A percentile compares a stretch with the other conserved stretches of the same genome.
Evolutionary conservation across 306 rosid species (phyloP).

Genomic region (Cicer arietinum): DNA sequence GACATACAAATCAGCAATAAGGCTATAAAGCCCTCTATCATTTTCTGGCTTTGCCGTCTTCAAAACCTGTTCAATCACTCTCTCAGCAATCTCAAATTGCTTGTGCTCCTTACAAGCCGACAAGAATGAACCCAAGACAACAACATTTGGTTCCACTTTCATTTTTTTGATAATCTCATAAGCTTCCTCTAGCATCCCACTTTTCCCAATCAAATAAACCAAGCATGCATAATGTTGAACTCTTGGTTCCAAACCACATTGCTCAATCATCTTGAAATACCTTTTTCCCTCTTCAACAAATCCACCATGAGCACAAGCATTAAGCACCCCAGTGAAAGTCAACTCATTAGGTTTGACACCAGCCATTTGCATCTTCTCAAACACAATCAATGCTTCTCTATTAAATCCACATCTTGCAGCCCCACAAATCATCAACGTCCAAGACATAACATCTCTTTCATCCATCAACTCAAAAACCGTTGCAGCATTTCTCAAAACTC

Average conservation of each 20-base stretch:
- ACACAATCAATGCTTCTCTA: slow-evolving; percentile 52
- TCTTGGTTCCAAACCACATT: slow-evolving; percentile 52
- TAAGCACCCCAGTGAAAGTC: slow-evolving; percentile 70
- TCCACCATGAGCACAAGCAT: slow-evolving; percentile 63
- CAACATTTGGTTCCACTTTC: slow-evolving; percentile 58
- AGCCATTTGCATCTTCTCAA: slow-evolving; percentile 56
- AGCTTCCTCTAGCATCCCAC: slow-evolving; percentile 69
- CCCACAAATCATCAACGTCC: slow-evolving; percentile 67
- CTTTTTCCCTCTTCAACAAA: slow-evolving; percentile 56
- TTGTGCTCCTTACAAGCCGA: slow-evolving; percentile 66
- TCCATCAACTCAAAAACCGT: slow-evolving; percentile 55
- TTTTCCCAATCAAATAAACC: slow-evolving; percentile 68
- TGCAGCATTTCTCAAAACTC: slow-evolving; percentile 54
- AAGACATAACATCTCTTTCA: slow-evolving; percentile 56
- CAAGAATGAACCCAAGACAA: slow-evolving; percentile 59
- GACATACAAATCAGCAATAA: slow-evolving; percentile 63
- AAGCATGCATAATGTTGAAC: slow-evolving; percentile 70
- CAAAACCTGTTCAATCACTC: slow-evolving; percentile 56
- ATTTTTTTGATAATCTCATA: slow-evolving; percentile 55
- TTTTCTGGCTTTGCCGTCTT: slow-evolving; percentile 52
- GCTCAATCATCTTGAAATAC: slow-evolving; percentile 67
- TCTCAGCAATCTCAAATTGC: slow-evolving; percentile 66
- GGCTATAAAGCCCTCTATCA: slow-evolving; percentile 58
- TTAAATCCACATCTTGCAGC: slow-evolving; percentile 55
- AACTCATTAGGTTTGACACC: slow-evolving; percentile 63